Conservation (phyloP, 2,329 filamentous ascomycete species). For the Shiraia sp. region DNA sequence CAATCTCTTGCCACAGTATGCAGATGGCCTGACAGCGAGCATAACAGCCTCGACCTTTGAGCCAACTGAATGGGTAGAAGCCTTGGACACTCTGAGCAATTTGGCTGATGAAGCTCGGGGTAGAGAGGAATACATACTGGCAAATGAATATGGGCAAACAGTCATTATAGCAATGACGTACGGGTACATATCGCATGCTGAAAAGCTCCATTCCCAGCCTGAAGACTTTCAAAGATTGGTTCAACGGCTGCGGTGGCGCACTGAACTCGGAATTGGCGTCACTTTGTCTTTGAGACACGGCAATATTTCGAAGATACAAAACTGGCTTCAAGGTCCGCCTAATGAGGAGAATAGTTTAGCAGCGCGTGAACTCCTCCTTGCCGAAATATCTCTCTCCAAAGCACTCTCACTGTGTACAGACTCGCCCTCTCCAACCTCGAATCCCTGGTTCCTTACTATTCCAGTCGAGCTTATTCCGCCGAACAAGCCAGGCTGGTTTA, state of each 20-base stretch:
- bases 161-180: constrained; percentile 37
- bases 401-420: constrained; percentile 34
- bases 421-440: constrained; percentile 27
- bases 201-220: constrained; percentile 26
- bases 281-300: constrained; percentile 20
- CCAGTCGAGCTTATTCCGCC: constrained; percentile 38
- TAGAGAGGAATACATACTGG: constrained; percentile 15
- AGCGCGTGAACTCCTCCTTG: constrained; percentile 24
- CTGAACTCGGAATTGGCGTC: constrained; percentile 29
- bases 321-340: constrained; percentile 14
- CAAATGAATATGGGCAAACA: constrained; percentile 27
- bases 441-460: constrained; percentile 36
- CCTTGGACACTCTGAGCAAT: constrained; percentile 21
- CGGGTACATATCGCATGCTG: constrained; percentile 35
- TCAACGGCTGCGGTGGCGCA: constrained; percentile 36
- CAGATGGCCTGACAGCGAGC: constrained; percentile 20
- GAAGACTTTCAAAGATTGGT: constrained; percentile 24
- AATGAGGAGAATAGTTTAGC: constrained; percentile 5
- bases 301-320: constrained; percentile 4
- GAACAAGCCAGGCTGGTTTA: constrained; percentile 35
- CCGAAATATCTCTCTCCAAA: constrained; percentile 26
- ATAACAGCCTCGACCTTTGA: constrained; percentile 22
- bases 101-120: constrained; percentile 21
- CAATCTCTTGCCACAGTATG: constrained; percentile 30
- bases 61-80: constrained; percentile 20